Evolutionary conservation across 345 rosid genomes (phyloP).

Genomic region (Linum trigynum): DNA sequence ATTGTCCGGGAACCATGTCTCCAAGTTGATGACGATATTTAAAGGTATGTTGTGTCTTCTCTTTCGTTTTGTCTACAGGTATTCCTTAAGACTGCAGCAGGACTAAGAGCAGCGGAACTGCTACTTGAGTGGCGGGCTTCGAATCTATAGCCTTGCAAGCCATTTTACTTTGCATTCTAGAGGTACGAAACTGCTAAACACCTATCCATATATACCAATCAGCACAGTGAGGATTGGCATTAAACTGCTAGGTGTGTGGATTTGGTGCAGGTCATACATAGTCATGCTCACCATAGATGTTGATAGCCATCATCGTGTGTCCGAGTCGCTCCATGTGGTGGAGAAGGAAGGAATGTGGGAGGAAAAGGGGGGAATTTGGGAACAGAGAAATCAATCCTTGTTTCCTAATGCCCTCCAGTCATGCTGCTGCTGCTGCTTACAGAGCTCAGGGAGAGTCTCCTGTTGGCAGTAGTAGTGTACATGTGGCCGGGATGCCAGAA

Average conservation of each 20-base stretch:
- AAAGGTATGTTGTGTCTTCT: too few relatives aligned
- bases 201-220: background rate
- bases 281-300: constrained; percentile 65
- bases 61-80: constrained; percentile 26
- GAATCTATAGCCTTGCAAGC: constrained; percentile 68
- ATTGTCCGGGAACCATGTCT: too few relatives aligned
- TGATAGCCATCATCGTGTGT: constrained; percentile 14
- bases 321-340: constrained; percentile 35
- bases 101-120: constrained; percentile 68
- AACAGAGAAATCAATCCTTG: constrained; percentile 22
- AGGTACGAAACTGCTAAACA: constrained; percentile 31
- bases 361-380: constrained; percentile 13
- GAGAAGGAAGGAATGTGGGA: constrained; percentile 37
- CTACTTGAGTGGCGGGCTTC: constrained; percentile 83
- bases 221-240: background rate
- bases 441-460: constrained; percentile 29
- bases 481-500: constrained; percentile 34
- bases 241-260: background rate
- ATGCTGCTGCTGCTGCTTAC: constrained; percentile 17
- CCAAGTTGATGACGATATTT: too few relatives aligned
- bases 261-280: constrained; percentile 60
- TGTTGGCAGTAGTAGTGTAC: constrained; percentile 21
- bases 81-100: constrained; percentile 62
- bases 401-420: constrained; percentile 17
- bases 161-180: constrained; percentile 62